Evolutionary conservation across 2,329 filamentous ascomycete genomes (phyloP), one percentile per base, ranked within the genome.

Genomic region (Cercospora berteroae): DNA sequence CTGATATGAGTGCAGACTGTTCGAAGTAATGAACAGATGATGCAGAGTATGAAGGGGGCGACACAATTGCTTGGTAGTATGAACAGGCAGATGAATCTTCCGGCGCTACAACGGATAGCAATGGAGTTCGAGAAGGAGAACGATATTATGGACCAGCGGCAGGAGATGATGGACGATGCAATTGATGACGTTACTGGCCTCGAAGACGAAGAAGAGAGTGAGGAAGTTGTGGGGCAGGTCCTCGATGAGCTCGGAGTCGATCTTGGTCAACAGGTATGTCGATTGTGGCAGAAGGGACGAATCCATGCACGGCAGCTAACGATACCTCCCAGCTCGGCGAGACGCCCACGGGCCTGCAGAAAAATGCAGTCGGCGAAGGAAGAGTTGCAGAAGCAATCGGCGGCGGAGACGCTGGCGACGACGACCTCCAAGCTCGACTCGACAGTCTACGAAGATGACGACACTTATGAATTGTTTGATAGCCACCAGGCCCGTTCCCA

Each of bases 81-180:
- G 95, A 99, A 99, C 80, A 87, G 91, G 71, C 92, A 92, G 71
- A 98, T 98, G 94, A 98, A 99, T 78, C 88, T 99, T 2, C 95
- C 95, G 0, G 93, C 93, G 18, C 84, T 99, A 36, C 94, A 98
- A 79, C 89, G 94, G 66, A 99, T 99, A 77, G 94, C 95, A 20
- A 97, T 97, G 94, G 95, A 99, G 77, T 99, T 99, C 76, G 95
- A 99, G 82, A 90, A 92, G 75, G 95, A 99, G 81, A 99, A 98
- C 81, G 95, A 98, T 76, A 94, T 99, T 67, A 99, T 99, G 95
- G 95, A 99, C 74, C 93, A 98, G 81, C 88, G 95, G 71, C 94
- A 98, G 79, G 95, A 98, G 80, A 97, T 99, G 92, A 98, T 99
- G 95, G 94, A 98, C 77, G 95, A 98, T 80, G 94, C 93, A 20